Base-by-base conservation (phyloP, 495 filamentous ascomycete species). In the Cudoniella acicularis region DNA sequence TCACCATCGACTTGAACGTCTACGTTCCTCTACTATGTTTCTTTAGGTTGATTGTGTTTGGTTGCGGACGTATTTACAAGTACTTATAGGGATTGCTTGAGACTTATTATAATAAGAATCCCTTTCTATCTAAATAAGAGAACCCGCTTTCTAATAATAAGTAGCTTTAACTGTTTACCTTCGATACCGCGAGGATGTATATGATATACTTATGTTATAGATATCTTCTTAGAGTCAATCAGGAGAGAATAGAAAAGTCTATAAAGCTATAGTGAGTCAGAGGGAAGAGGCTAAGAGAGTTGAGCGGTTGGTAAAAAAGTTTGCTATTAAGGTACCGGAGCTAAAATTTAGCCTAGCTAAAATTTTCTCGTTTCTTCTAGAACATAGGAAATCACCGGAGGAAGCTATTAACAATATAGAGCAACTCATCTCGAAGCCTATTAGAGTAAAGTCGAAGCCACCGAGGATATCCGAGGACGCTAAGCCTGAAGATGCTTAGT, bases 291-390 rank as follows among this genome's bases (percentile, higher is more conserved):
- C 53, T 41, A 69, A 69, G 56, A 73, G 68, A 62, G 71, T 72
- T 9, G 74, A 71, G 56, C 57, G 27, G 27, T 62, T 78, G 17
- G 73, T 88, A 0, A 65, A 65, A 2, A 65, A 79, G 45, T 95
- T 95, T 67, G 80, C 87, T 0, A 64, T 69, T 9, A 69, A 70
- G 48, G 70, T 95, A n/a, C 89, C 30, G 13, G 30, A 36, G 30
- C 30, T 36, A 4, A 36, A 36, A 36, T 36, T 36, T 36, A 36
- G 6, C 88, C 0, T 77, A 77, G 87, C 88, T 24, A 87, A 90
- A 72, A 82, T 92, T 36, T 87, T 91, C 67, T 87, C 87, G 3
- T 87, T 83, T 65, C 75, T 91, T 45, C 72, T 91, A 30, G 82
- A 80, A 64, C 74, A 91, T 62, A 89, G 86, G 75, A 72, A 75